Percentiles rank a stretch among this genome's conserved stretches.
Conservation (phyloP, 306 rosid genomes). For the Acacia acuminata region DNA sequence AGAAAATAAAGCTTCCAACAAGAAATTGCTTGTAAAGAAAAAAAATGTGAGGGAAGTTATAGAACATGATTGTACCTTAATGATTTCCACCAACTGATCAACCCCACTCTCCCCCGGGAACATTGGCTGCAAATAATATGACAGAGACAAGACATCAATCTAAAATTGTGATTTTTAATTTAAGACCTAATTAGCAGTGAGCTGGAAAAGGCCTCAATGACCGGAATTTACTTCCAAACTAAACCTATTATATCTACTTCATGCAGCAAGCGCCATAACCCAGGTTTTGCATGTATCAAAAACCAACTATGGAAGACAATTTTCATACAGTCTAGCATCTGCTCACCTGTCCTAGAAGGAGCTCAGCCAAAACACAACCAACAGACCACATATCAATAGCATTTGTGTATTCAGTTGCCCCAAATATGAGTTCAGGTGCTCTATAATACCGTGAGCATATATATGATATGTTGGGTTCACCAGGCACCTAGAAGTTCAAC, state of each 20-base stretch:
- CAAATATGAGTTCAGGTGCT: constrained; percentile 97
- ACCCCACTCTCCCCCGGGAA: constrained; percentile 86
- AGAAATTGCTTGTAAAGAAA: constrained; percentile 8
- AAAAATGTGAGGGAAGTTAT: not conserved
- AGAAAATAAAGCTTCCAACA: constrained; percentile 26
- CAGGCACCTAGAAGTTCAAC: constrained; percentile 66
- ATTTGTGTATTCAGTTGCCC: constrained; percentile 94
- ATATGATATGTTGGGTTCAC: constrained; percentile 95
- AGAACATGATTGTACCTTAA: constrained; percentile 47
- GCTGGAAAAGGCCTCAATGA: not conserved
- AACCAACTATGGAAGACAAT: not conserved
- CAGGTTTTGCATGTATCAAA: not conserved
- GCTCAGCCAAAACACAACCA: constrained; percentile 94
- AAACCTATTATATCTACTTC: not conserved
- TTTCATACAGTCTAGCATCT: not conserved
- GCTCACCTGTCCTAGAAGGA: constrained; percentile 86
- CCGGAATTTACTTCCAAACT: not conserved
- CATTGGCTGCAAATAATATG: constrained; percentile 56
- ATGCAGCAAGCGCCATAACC: not conserved
- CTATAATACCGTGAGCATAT: constrained; percentile 93
- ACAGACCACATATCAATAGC: constrained; percentile 98
- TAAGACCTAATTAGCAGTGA: not conserved
- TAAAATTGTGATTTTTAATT: not conserved
- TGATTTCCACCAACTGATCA: constrained; percentile 82
- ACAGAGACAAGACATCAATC: constrained; percentile 33